phyloP scores from a whole-genome alignment of 2,329 filamentous ascomycete genomes.

The Fusarium burgessii region DNA sequence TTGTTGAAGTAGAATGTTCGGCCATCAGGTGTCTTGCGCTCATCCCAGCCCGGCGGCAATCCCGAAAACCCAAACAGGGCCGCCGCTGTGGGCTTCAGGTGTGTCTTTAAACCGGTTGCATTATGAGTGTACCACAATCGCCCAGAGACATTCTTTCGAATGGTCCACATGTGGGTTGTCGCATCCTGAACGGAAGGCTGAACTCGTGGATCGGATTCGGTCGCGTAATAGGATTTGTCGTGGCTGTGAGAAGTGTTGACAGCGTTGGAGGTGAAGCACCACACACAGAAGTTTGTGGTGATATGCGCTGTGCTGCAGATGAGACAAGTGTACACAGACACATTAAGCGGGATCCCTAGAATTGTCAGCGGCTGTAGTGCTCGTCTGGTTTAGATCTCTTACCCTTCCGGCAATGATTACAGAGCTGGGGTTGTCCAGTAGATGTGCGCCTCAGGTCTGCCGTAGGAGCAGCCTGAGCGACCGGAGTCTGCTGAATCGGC shows the following conservation, averaged over 20 bases:
- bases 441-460: conserved; percentile 12
- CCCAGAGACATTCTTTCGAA: conserved; percentile 45
- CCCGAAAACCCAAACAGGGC: conserved; percentile 15
- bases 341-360: conserved; percentile 40
- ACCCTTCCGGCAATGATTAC: conserved; percentile 43
- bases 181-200: conserved; percentile 31
- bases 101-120: conserved; percentile 40
- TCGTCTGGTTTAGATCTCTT: background rate
- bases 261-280: conserved; percentile 46
- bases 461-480: background rate
- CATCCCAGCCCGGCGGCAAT: conserved; percentile 43
- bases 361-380: background rate
- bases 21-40: conserved; percentile 42
- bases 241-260: conserved; percentile 41
- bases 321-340: conserved; percentile 45
- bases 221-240: conserved; percentile 44
- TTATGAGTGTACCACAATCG: conserved; percentile 47
- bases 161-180: conserved; percentile 39
- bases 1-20: conserved; percentile 43
- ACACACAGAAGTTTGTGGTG: conserved; percentile 42
- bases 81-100: conserved; percentile 40
- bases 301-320: conserved; percentile 44
- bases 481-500: background rate
- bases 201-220: conserved; percentile 44
- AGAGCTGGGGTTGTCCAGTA: conserved; percentile 13